Evolutionary conservation across 2,329 filamentous ascomycete species (phyloP), one percentile per base, ranked within the genome.

Genomic region (Aspergillus sojae): DNA sequence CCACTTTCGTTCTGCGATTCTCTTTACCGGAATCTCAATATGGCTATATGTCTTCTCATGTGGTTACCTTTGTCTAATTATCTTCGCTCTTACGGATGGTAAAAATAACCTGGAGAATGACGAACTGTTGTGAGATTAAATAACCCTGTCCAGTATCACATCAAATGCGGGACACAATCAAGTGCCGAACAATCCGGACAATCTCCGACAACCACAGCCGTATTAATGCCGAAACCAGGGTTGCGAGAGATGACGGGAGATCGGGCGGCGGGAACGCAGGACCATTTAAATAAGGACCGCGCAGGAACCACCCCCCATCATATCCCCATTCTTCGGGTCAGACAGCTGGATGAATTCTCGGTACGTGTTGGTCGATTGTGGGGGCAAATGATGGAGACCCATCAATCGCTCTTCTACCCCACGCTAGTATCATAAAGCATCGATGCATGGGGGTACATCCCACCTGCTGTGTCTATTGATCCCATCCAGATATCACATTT

Each of bases 121-220:
- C 52, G 50, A 32, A 23, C 30, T 21, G 30, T 36, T 39, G 30
- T 6, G 52, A 55, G 52, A 55, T 55, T 55, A 55, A 55, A 39
- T 55, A 55, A 11, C 21, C n/a, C 7, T 54, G 9, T 10, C 52
- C n/a, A 52, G 50, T 48, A 30, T 50, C 32, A 41, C 23, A 56
- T 56, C 23, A 43, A 43, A 26, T 14, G 28, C 23, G 57, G 23
- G 52, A 45, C 23, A 43, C 26, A 45, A 41, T 32, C 30, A 48
- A 63, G 57, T 59, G 61, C 63, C 65, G 65, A 63, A 46, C 19
- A 43, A 59, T 30, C 56, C 65, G 65, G 65, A 54, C 58, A 62
- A 62, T 55, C 61, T 67, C 65, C 63, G 65, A 67, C 39, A 46
- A 30, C 14, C 16, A n/a, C 19, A 56, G 53, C 34, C 23, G 32